Base-by-base conservation (phyloP, 2,329 filamentous ascomycete genomes). In the Fusarium sp. region DNA sequence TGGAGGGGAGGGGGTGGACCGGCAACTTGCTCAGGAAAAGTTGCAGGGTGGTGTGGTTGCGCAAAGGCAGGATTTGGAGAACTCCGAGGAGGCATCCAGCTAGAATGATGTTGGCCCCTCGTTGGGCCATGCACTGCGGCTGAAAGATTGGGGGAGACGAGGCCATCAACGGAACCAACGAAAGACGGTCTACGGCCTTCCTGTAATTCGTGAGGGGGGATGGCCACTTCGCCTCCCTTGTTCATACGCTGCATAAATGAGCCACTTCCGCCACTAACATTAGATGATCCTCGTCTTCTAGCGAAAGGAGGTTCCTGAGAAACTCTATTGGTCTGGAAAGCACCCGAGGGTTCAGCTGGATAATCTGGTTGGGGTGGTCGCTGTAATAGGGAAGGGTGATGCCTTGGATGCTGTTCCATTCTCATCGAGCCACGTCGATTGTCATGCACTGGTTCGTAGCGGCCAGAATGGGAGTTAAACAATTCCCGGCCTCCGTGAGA, bases 391-490 rank as follows among this genome's bases (percentile, higher is more conserved):
- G 94, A 89, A 48, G 67, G 67, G 30, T 94, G 93, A 73, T 96
- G 92, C 55, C 93, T 90, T 64, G 89, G 87, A 69, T 89, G 87
- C 62, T 86, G 83, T 60, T 96, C 93, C 62, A 90, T 89, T 58
- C 93, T 90, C 73, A 89, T 85, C 36, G 92, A 90, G 24, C 89
- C 90, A 73, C 94, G 90, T 42, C 95, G 91, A 71, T 74, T 73
- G 34, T 98, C 94, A 59, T 89, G 86, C 8, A 95, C 96, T 22
- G 95, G 95, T 80, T 98, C 96, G 77, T 98, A 97, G 57, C 94
- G 92, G 24, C 96, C 96, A 61, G 94, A 98, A 62, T 97, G 93
- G n/a, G 96, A 97, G 81, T 98, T 98, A 84, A 91, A 98, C 0
- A 98, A 86, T 81, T 98, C 95, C 64, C 93, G 88, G 70, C 90